phyloP scores from a whole-genome alignment of 2,329 filamentous ascomycete genomes.

The Penicillium sp. region DNA sequence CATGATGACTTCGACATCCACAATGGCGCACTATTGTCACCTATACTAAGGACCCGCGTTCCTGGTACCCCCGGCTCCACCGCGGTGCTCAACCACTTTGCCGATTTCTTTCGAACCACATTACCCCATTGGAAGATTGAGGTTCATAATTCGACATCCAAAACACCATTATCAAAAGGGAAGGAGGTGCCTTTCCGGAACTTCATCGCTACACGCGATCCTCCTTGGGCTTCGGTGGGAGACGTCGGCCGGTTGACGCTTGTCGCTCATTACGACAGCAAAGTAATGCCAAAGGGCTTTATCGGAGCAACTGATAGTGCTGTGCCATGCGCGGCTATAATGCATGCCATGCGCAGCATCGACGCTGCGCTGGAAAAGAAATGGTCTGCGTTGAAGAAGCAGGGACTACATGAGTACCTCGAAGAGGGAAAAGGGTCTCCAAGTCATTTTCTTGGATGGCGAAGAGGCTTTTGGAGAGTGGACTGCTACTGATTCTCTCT shows the following conservation, averaged over 20 bases:
- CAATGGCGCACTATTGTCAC: slow-evolving; percentile 72
- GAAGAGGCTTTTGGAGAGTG: slow-evolving; percentile 87
- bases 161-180: slow-evolving; percentile 71
- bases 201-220: slow-evolving; percentile 81
- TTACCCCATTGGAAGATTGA: slow-evolving; percentile 77
- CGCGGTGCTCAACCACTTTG: slow-evolving; percentile 75
- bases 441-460: slow-evolving; percentile 86
- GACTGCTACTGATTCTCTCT: slow-evolving; percentile 79
- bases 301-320: slow-evolving; percentile 93
- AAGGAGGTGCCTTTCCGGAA: slow-evolving; percentile 79
- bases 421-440: slow-evolving; percentile 77
- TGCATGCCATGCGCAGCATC: slow-evolving; percentile 76
- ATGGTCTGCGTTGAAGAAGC: slow-evolving; percentile 70
- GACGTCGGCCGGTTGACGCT: slow-evolving; percentile 79
- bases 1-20: slow-evolving; percentile 76
- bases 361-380: slow-evolving; percentile 77
- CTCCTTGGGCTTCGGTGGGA: slow-evolving; percentile 72
- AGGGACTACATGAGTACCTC: slow-evolving; percentile 53
- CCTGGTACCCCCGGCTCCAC: slow-evolving; percentile 77
- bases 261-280: slow-evolving; percentile 91
- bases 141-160: slow-evolving; percentile 87
- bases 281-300: slow-evolving; percentile 77
- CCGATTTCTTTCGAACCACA: slow-evolving; percentile 71
- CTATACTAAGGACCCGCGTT: slow-evolving; percentile 83
- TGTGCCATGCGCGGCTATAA: slow-evolving; percentile 87